Percentiles rank a stretch among this genome's conserved stretches.
These are phyloP conservation scores for Lodderomyces parapsilosis DNA, from an alignment of 1,139 yeast species.

Conservation along the genomic window DNA sequence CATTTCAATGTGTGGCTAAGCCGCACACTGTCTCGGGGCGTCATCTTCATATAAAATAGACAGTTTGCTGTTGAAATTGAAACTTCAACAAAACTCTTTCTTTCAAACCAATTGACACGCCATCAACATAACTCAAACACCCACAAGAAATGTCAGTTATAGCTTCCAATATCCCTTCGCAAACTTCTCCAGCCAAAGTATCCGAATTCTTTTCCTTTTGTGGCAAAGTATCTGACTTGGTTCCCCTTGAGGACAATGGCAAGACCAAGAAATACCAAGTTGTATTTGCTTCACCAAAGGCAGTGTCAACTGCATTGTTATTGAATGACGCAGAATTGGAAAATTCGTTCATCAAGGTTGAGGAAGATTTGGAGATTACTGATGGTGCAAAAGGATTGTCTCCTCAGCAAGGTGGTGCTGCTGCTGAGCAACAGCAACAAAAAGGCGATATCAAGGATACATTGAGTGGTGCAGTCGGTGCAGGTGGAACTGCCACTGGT, in stretches of 20 bases:
- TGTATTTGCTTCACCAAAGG: conserved; percentile 56
- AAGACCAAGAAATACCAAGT: conserved; percentile 51
- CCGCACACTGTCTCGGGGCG: not conserved
- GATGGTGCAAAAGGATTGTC: conserved; percentile 7
- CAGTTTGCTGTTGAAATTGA: no score
- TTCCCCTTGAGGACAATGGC: conserved; percentile 16
- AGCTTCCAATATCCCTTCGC: conserved; percentile 54
- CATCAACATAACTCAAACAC: no score
- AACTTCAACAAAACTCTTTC: no score
- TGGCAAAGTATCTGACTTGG: conserved; percentile 49
- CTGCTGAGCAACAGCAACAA: conserved; percentile 16
- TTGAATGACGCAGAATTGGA: conserved; percentile 74
- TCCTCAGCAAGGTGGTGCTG: conserved; percentile 7
- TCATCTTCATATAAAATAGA: not conserved
- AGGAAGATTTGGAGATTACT: conserved; percentile 27
- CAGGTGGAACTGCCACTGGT: no score
- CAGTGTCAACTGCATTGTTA: conserved; percentile 71
- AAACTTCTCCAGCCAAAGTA: conserved; percentile 55
- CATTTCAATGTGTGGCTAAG: not conserved
- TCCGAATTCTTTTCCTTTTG: conserved; percentile 74
- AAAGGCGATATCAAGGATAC: conserved; percentile 10
- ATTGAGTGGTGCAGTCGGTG: not conserved
- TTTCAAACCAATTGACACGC: no score
- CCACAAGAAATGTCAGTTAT: no score
- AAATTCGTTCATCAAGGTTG: conserved; percentile 52